A percentile compares a stretch with the other conserved stretches of the same genome.
These are phyloP conservation scores for Helotiales sp. DNA, from an alignment of 2,329 filamentous ascomycete genomes.

Conservation along the genomic window DNA sequence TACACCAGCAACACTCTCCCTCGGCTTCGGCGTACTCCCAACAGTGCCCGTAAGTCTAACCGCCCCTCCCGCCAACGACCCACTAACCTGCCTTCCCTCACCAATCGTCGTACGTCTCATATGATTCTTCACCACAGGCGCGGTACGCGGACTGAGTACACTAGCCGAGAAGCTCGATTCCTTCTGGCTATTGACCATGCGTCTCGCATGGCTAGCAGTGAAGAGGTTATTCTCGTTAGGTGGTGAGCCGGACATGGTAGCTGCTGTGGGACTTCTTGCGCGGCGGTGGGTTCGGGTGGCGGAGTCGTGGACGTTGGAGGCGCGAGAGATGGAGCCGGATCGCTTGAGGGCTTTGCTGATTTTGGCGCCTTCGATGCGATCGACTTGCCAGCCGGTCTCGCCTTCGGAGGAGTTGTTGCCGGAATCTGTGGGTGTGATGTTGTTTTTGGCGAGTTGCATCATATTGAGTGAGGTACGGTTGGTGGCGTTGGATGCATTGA, in stretches of 20 bases:
- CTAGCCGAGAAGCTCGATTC: constrained; percentile 58
- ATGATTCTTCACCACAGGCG: constrained; percentile 60
- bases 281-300: constrained; percentile 35
- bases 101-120: constrained; percentile 41
- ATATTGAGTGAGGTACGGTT: constrained; percentile 51
- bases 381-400: constrained; percentile 36
- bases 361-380: constrained; percentile 39
- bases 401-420: constrained; percentile 45
- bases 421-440: constrained; percentile 41
- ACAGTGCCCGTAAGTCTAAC: constrained; percentile 35
- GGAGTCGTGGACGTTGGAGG: constrained; percentile 37
- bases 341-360: constrained; percentile 42
- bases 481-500: constrained; percentile 54
- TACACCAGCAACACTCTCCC: constrained; percentile 39
- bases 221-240: constrained; percentile 66
- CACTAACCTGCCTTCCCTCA: constrained; percentile 37
- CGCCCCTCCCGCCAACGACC: constrained; percentile 28
- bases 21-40: constrained; percentile 34
- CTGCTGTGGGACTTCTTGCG: constrained; percentile 48
- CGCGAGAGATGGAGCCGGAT: constrained; percentile 38
- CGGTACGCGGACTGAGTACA: constrained; percentile 65
- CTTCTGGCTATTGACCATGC: constrained; percentile 68
- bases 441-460: constrained; percentile 37
- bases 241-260: constrained; percentile 55
- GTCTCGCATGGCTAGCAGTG: constrained; percentile 67